Base-by-base conservation (phyloP, 306 rosid genomes). In the Corylus americana region DNA sequence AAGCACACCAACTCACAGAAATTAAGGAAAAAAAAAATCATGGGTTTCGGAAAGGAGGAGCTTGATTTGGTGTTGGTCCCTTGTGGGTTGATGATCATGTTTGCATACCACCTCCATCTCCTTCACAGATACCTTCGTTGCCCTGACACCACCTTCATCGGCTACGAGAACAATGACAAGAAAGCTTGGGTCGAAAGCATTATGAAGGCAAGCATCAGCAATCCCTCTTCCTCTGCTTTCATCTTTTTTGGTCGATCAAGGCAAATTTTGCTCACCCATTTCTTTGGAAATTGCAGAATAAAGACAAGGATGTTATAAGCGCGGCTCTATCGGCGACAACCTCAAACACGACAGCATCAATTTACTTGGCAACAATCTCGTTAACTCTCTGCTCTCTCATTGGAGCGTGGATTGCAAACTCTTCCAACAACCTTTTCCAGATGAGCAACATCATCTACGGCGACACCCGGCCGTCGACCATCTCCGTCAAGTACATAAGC, bases 31-130 rank as follows among this genome's bases (percentile, higher is more conserved):
- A 31, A 31, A 49, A 61, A 47, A 57, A 18, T 10, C 0, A 93
- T 93, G 97, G 66, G 25, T 76, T 88, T 90, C 78, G 63, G 83
- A 44, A 88, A 82, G 86, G 84, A 87, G 69, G 77, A 88, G 58
- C 84, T 93, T 48, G 98, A 93, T 76, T 66, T 91, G 86, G 82
- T 90, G 31, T 77, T 93, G 77, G 97, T 89, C 86, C 97, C 97
- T 73, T 22, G 53, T 29, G 93, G 98, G 12, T 85, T 93, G 86
- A 76, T 93, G 5, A 70, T 88, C 84, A 91, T 93, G 97, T 82
- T 93, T 73, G 67, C 55, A 50, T 93, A 93, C 82, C 97, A 93
- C 74, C 82, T 91, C 63, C 63, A 74, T 54, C 86, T 93, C 48
- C 93, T 93, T 64, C 67, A 84, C 84, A 86, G 90, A 77, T 93